Evolutionary conservation across 2,329 filamentous ascomycete genomes (phyloP).

Genomic region (Arthrobotrys megalospora): DNA sequence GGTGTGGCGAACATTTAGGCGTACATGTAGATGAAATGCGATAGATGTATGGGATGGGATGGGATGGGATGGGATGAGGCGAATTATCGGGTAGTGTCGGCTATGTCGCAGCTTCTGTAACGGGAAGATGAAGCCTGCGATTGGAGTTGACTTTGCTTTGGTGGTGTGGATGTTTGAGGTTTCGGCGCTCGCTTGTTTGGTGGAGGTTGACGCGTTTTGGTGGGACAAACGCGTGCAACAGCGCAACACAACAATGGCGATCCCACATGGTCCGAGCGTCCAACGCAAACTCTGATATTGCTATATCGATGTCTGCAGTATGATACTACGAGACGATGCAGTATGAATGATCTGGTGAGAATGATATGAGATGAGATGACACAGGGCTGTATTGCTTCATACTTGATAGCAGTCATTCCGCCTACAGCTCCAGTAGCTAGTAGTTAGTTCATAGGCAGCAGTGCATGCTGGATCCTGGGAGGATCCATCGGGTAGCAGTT

Average conservation of each 20-base stretch:
- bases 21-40: slow-evolving; percentile 37
- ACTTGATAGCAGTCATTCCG: no score
- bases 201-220: slow-evolving; percentile 48
- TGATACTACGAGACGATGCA: no score
- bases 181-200: slow-evolving; percentile 20
- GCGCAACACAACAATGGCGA: slow-evolving; percentile 36
- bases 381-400: no score
- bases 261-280: slow-evolving; percentile 33
- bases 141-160: slow-evolving; percentile 15
- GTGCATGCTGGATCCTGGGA: slow-evolving; percentile 15
- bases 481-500: slow-evolving; percentile 2
- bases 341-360: no score
- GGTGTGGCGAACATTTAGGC: slow-evolving; percentile 60
- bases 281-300: not conserved
- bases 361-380: no score
- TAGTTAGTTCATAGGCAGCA: slow-evolving; percentile 1
- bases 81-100: not conserved
- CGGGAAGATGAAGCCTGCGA: slow-evolving; percentile 13
- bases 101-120: slow-evolving; percentile 15
- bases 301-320: no score
- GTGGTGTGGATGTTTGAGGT: slow-evolving; percentile 43
- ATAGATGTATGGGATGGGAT: not conserved
- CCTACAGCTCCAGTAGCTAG: not conserved
- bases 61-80: not conserved
- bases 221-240: slow-evolving; percentile 38